These are phyloP conservation scores for Aspergillus quadricinctus DNA, from an alignment of 2,329 filamentous ascomycete species.

Conservation along the genomic window DNA sequence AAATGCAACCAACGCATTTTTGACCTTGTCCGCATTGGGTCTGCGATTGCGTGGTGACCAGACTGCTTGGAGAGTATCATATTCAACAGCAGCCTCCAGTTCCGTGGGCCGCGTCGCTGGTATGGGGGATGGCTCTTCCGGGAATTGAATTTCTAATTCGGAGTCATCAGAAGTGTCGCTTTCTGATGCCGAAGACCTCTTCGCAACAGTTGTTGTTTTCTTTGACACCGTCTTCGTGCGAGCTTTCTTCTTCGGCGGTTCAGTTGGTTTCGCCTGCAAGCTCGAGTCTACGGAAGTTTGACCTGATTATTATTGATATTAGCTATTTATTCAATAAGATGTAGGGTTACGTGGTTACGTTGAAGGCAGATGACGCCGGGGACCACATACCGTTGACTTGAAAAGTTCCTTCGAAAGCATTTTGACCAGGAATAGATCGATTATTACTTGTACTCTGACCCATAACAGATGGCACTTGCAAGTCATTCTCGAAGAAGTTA, in stretches of 20 bases:
- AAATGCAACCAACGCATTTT: constrained; percentile 51
- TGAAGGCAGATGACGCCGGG: neutral
- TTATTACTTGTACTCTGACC: neutral
- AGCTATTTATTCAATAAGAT: neutral
- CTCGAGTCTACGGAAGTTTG: constrained; percentile 7
- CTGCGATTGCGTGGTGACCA: constrained; percentile 54
- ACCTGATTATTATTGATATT: constrained; percentile 2
- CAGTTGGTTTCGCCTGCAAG: constrained; percentile 11
- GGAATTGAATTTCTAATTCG: constrained; percentile 48
- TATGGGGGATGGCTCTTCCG: constrained; percentile 53
- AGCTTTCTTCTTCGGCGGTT: constrained; percentile 17
- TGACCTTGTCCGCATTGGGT: constrained; percentile 49
- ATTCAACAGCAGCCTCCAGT: constrained; percentile 50
- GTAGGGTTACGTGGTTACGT: neutral
- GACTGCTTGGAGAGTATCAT: constrained; percentile 58
- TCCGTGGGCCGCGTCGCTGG: constrained; percentile 50
- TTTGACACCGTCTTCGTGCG: constrained; percentile 21
- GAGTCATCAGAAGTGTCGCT: constrained; percentile 50
- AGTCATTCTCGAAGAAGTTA: constrained; percentile 3
- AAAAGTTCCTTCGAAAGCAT: neutral
- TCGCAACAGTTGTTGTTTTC: constrained; percentile 17
- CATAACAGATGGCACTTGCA: neutral
- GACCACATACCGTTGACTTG: neutral
- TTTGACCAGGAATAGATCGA: neutral
- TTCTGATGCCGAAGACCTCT: constrained; percentile 42